Conservation (phyloP, 805 yeast genomes). For the Cyberlindnera mycetangii region DNA sequence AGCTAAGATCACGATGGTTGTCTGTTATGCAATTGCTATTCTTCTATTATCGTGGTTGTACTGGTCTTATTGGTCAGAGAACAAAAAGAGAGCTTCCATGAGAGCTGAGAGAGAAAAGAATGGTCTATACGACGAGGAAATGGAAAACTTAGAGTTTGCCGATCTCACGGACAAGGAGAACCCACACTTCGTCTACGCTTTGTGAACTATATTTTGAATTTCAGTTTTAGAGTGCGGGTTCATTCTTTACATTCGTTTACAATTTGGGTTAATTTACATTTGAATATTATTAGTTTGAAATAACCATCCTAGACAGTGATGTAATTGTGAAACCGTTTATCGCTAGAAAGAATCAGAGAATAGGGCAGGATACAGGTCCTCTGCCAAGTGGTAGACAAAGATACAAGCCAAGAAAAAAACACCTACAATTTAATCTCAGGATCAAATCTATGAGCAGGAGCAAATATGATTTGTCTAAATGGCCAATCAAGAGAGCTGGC, state of each 20-base stretch:
- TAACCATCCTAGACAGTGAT: no score
- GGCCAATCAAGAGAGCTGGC: no score
- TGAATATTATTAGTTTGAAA: background rate
- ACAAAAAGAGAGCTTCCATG: constrained; percentile 8
- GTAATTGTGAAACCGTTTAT: no score
- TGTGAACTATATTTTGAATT: constrained; percentile 4
- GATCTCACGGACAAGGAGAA: constrained; percentile 40
- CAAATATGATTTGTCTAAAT: no score
- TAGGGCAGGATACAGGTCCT: no score
- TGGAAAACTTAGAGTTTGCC: constrained; percentile 30
- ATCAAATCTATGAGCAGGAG: no score
- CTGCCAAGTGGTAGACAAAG: no score
- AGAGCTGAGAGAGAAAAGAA: constrained; percentile 8
- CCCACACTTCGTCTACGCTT: constrained; percentile 33
- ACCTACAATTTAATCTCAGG: no score
- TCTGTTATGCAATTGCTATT: constrained; percentile 4
- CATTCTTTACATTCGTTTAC: background rate
- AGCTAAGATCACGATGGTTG: constrained; percentile 15
- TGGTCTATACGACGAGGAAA: constrained; percentile 2
- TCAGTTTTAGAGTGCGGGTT: background rate
- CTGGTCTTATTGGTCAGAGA: constrained; percentile 12
- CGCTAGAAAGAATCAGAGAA: no score
- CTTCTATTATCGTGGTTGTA: constrained; percentile 2
- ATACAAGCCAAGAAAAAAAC: no score
- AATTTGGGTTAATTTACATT: background rate